These are phyloP conservation scores for Coffea eugenioides DNA, from an alignment of 257 asterid genomes.

Conservation along the genomic window DNA sequence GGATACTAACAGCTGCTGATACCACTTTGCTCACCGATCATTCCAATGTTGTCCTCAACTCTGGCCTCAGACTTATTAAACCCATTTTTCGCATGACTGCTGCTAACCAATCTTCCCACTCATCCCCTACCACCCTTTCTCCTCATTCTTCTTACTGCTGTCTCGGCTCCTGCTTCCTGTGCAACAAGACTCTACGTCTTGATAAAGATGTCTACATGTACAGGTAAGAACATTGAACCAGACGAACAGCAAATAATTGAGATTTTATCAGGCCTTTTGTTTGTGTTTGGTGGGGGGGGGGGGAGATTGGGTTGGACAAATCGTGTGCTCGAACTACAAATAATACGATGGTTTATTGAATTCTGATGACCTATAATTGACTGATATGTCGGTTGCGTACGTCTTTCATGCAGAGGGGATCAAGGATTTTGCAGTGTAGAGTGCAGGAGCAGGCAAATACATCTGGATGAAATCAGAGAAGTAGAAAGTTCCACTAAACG, in stretches of 20 bases:
- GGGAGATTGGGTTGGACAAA: too few species aligned
- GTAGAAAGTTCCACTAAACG: conserved; percentile 40
- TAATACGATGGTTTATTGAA: neutral
- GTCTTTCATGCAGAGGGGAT: conserved; percentile 53
- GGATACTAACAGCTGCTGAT: conserved; percentile 12
- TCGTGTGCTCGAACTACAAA: too few species aligned
- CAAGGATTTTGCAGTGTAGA: conserved; percentile 62
- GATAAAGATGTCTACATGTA: conserved; percentile 42
- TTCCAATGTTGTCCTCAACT: conserved; percentile 20
- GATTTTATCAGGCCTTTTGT: too few species aligned
- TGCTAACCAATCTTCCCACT: neutral
- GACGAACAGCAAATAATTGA: too few species aligned
- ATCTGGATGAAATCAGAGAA: conserved; percentile 54
- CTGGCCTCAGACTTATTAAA: conserved; percentile 6
- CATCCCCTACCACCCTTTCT: neutral
- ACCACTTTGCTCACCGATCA: neutral
- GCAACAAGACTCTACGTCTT: conserved; percentile 24
- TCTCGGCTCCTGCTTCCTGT: conserved; percentile 31
- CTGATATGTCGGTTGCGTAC: neutral
- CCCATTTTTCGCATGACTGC: neutral
- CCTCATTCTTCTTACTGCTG: conserved; percentile 13
- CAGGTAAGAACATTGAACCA: conserved; percentile 11
- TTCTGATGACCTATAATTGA: neutral
- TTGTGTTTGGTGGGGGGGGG: too few species aligned
- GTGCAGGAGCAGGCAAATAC: conserved; percentile 64